Evolutionary conservation across 2,329 filamentous ascomycete genomes (phyloP), one percentile per base, ranked within the genome.

Genomic region (Torrubiella hemipterigena): DNA sequence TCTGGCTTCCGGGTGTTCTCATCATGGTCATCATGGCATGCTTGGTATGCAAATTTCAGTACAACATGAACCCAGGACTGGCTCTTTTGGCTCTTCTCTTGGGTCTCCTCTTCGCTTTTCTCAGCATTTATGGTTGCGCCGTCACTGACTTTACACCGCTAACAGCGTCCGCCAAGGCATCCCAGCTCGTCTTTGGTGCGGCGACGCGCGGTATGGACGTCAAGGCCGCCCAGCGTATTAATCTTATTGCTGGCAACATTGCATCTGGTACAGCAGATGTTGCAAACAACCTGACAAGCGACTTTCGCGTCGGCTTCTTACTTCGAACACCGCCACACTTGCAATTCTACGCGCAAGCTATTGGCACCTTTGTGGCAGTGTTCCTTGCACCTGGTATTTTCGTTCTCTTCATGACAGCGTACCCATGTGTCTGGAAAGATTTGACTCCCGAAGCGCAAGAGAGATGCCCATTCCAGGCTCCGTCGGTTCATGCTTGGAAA

Each of bases 271-370:
- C 63, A 12, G 68, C 69, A 6, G 62, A 67, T 10, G 65, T 71
- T 7, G 55, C 67, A 28, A 63, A 57, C 24, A 58, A 65, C 32
- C 54, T 80, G n/a, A 66, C 70, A 21, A 62, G 62, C 33, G 77
- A 81, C 46, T 80, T 81, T 65, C 65, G 75, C 21, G 73, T 74
- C 27, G 77, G 75, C 6, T 81, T 78, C 60, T 59, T 81, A 5
- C 67, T 81, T 33, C 61, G 67, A 38, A 80, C 76, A 0, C 66
- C 76, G 0, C 76, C 76, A 0, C 63, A 68, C 38, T 65, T 73
- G 49, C 77, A 81, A 50, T 81, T 73, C 63, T 60, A 74, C 41
- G 76, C 75, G 0, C 77, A 81, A 51, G 65, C 62, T 25, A 51
- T 77, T 10, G 76, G 76, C 19, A 71, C 69, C 7, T 49, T 78